Evolutionary conservation across 2,329 filamentous ascomycete genomes (phyloP).

Genomic region (Talaromyces verruculosus): DNA sequence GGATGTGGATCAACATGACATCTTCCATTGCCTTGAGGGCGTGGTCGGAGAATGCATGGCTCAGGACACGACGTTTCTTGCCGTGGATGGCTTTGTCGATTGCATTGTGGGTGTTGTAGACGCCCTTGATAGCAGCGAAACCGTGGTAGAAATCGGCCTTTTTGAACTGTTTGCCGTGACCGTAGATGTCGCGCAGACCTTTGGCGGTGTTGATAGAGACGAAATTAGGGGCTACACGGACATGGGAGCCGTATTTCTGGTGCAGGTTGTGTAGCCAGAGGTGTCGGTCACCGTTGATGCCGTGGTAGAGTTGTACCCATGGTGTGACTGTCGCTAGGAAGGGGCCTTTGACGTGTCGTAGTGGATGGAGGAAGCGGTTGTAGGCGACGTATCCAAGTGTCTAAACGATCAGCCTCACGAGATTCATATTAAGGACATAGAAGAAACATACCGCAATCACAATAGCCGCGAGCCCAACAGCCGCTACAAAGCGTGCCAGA

Average conservation of each 20-base stretch:
- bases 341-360: conserved; percentile 35
- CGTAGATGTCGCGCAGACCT: conserved; percentile 50
- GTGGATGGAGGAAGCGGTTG: conserved; percentile 39
- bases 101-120: conserved; percentile 70
- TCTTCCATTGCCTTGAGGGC: conserved; percentile 68
- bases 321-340: conserved; percentile 35
- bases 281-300: conserved; percentile 72
- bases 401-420: conserved; percentile 21
- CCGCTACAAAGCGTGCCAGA: conserved; percentile 15
- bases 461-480: conserved; percentile 7
- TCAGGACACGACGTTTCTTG: conserved; percentile 68
- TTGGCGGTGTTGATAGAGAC: conserved; percentile 73
- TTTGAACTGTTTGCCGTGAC: conserved; percentile 41
- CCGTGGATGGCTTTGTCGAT: conserved; percentile 69
- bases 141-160: conserved; percentile 73
- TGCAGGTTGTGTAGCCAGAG: conserved; percentile 71
- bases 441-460: conserved; percentile 13
- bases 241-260: conserved; percentile 64
- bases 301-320: conserved; percentile 68
- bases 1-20: conserved; percentile 64
- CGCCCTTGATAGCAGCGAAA: conserved; percentile 64
- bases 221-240: conserved; percentile 77
- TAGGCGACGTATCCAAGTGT: conserved; percentile 34
- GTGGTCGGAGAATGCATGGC: conserved; percentile 68
- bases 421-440: background rate